Percentiles rank a stretch among this genome's conserved stretches.
phyloP scores from a whole-genome alignment of 129 eudicot species.

The Daucus carota region DH1_v3.0 NC_030385.2:33725501-33726000 shows the following conservation, averaged over 20 bases:
- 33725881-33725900: too few relatives aligned
- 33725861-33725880: background rate
- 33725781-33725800: background rate
- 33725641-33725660: conserved; percentile 97
- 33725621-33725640: conserved; percentile 96
- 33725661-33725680: conserved; percentile 97
- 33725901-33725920: background rate
- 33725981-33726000: background rate
- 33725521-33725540: background rate
- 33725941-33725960: background rate
- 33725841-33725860: background rate
- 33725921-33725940: background rate
- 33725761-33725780: background rate
- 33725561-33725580: background rate
- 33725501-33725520: background rate
- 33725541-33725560: background rate
- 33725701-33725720: conserved; percentile 9
- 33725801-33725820: background rate
- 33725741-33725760: background rate
- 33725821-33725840: background rate
- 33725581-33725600: background rate
- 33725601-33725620: conserved; percentile 90
- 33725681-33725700: conserved; percentile 63
- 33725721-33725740: background rate
- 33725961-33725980: background rate